Conservation (phyloP, 2,329 filamentous ascomycete genomes). For the Westerdykella ornata region DNA sequence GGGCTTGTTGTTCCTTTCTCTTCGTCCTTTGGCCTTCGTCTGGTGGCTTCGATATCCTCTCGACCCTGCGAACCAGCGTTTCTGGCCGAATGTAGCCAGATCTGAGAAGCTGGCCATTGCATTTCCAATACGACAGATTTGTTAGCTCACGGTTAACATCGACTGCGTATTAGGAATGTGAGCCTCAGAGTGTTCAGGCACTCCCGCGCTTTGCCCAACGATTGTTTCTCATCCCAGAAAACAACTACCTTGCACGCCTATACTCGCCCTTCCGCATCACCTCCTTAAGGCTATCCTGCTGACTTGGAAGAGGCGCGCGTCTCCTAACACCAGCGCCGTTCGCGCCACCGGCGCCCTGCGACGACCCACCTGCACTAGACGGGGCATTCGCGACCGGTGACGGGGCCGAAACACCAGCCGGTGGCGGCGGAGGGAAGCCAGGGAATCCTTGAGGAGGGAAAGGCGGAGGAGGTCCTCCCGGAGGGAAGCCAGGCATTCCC, state of each 20-base stretch:
- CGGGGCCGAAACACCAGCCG: slow-evolving; percentile 27
- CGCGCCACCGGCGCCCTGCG: background rate
- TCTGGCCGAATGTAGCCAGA: too few relatives aligned
- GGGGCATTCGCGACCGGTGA: slow-evolving; percentile 13
- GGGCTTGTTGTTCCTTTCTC: too few relatives aligned
- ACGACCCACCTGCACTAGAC: background rate
- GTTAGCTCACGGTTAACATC: too few relatives aligned
- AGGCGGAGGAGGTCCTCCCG: slow-evolving; percentile 9
- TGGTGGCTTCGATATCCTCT: too few relatives aligned
- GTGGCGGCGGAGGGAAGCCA: slow-evolving; percentile 24
- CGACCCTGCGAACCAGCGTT: too few relatives aligned
- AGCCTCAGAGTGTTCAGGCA: too few relatives aligned
- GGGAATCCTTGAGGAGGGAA: slow-evolving; percentile 26
- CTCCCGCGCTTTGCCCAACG: too few relatives aligned
- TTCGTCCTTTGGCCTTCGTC: too few relatives aligned
- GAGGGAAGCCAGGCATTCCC: slow-evolving; percentile 3
- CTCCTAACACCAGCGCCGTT: slow-evolving; percentile 43
- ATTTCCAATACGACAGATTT: too few relatives aligned
- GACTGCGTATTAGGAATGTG: too few relatives aligned
- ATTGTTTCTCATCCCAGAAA: too few relatives aligned
- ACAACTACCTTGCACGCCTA: slow-evolving; percentile 37
- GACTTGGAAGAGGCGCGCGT: slow-evolving; percentile 69
- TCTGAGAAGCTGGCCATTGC: too few relatives aligned
- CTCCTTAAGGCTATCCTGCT: slow-evolving; percentile 71
- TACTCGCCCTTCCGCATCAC: slow-evolving; percentile 60